Percentiles rank a stretch among this genome's conserved stretches.
phyloP scores from a whole-genome alignment of 257 asterid genomes.

The Jaltomata sinuosa region DNA sequence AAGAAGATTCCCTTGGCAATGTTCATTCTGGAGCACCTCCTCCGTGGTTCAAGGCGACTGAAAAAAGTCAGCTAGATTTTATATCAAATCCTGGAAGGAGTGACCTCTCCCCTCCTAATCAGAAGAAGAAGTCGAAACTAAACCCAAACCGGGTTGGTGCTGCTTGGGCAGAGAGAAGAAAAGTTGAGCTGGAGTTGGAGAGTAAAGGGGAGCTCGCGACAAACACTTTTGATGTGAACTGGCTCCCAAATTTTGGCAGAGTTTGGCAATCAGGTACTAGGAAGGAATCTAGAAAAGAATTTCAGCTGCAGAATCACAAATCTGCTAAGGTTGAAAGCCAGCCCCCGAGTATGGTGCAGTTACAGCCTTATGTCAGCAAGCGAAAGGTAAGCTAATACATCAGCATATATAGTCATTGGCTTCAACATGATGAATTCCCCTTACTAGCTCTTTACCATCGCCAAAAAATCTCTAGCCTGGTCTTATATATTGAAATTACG shows the following conservation, averaged over 20 bases:
- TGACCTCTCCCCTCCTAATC: constrained; percentile 4
- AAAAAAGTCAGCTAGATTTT: constrained; percentile 26
- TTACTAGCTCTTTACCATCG: neutral
- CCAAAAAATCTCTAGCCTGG: neutral
- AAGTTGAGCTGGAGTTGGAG: constrained; percentile 76
- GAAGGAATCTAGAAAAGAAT: constrained; percentile 77
- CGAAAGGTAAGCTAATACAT: constrained; percentile 50
- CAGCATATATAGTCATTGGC: neutral
- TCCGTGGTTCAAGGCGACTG: constrained; percentile 58
- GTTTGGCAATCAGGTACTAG: constrained; percentile 96
- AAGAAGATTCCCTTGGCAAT: constrained; percentile 44
- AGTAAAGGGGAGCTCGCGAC: constrained; percentile 54
- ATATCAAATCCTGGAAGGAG: constrained; percentile 13
- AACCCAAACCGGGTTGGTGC: constrained; percentile 97
- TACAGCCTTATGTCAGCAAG: constrained; percentile 91
- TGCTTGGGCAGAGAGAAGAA: constrained; percentile 98
- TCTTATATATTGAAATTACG: neutral
- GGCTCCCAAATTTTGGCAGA: constrained; percentile 97
- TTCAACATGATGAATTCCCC: neutral
- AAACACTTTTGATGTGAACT: constrained; percentile 40
- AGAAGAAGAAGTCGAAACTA: constrained; percentile 43
- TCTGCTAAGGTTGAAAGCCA: constrained; percentile 28
- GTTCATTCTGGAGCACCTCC: constrained; percentile 93
- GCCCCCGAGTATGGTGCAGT: constrained; percentile 23
- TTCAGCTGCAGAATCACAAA: constrained; percentile 37